Conservation (phyloP, 2,329 filamentous ascomycete genomes). For the Diplodia sapinea region DNA sequence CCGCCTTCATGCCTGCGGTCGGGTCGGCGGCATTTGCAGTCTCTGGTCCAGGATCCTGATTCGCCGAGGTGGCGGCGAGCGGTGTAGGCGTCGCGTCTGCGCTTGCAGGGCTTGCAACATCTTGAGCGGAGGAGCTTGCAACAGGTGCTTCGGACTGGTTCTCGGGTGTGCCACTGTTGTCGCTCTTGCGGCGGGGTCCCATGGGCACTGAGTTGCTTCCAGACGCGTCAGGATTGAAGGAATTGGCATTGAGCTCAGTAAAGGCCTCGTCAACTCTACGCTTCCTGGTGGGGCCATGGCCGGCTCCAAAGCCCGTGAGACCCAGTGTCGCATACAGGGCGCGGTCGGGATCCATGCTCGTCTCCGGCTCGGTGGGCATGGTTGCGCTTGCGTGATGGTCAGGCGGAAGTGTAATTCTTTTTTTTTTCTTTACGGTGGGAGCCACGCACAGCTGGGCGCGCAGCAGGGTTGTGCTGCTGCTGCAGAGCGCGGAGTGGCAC, state of each 20-base stretch:
- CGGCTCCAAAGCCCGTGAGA: slow-evolving; percentile 75
- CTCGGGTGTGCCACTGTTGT: slow-evolving; percentile 41
- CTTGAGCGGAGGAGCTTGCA: slow-evolving; percentile 9
- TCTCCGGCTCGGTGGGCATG: neutral
- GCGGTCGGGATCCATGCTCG: slow-evolving; percentile 51
- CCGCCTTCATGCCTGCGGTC: slow-evolving; percentile 15
- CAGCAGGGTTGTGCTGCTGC: neutral
- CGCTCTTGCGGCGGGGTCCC: slow-evolving; percentile 35
- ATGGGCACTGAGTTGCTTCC: slow-evolving; percentile 17
- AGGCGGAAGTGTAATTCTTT: neutral
- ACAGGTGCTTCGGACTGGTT: slow-evolving; percentile 48
- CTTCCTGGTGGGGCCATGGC: slow-evolving; percentile 69
- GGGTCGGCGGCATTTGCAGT: slow-evolving; percentile 2
- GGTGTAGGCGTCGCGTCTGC: slow-evolving; percentile 9
- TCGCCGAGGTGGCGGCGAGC: slow-evolving; percentile 10
- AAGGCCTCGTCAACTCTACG: slow-evolving; percentile 67
- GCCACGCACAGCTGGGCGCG: neutral
- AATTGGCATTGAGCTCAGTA: slow-evolving; percentile 41
- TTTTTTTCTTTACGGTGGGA: no score
- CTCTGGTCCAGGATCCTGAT: slow-evolving; percentile 8
- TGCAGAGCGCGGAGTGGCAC: neutral
- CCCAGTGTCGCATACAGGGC: slow-evolving; percentile 73
- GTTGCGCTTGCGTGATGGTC: neutral
- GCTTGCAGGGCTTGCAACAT: slow-evolving; percentile 13
- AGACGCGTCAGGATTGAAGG: neutral